Evolutionary conservation across 805 yeast genomes (phyloP).

Genomic region (Candida pseudoglaebosa): DNA sequence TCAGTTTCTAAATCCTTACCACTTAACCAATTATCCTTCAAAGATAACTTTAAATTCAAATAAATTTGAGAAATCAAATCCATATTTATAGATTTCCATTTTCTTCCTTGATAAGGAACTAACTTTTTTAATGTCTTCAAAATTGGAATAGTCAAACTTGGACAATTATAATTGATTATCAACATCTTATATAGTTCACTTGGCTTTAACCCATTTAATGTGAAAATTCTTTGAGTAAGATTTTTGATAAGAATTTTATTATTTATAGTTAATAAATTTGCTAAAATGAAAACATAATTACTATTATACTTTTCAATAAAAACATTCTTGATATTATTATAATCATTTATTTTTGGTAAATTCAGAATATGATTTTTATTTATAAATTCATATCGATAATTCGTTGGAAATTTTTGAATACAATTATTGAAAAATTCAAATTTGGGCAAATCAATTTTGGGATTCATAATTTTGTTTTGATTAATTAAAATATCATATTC

Average conservation of each 20-base stretch:
- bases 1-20: conserved; percentile 78
- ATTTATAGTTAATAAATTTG: conserved; percentile 51
- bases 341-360: conserved; percentile 23
- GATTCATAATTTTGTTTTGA: conserved; percentile 40
- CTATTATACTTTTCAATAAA: conserved; percentile 27
- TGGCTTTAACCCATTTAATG: conserved; percentile 59
- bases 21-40: conserved; percentile 83
- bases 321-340: conserved; percentile 23
- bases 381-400: conserved; percentile 20
- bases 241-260: conserved; percentile 61
- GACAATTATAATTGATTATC: conserved; percentile 55
- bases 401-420: conserved; percentile 14
- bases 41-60: conserved; percentile 62
- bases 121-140: conserved; percentile 71
- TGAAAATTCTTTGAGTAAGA: conserved; percentile 63
- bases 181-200: conserved; percentile 57
- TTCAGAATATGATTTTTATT: conserved; percentile 26
- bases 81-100: conserved; percentile 93
- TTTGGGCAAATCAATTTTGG: conserved; percentile 26
- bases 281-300: conserved; percentile 45
- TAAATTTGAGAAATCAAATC: conserved; percentile 86
- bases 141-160: conserved; percentile 61
- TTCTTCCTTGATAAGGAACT: conserved; percentile 87
- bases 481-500: conserved; percentile 32
- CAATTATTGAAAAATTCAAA: conserved; percentile 39